Conservation (phyloP, 2,329 filamentous ascomycete species). For the Plectosphaerella plurivora region DNA sequence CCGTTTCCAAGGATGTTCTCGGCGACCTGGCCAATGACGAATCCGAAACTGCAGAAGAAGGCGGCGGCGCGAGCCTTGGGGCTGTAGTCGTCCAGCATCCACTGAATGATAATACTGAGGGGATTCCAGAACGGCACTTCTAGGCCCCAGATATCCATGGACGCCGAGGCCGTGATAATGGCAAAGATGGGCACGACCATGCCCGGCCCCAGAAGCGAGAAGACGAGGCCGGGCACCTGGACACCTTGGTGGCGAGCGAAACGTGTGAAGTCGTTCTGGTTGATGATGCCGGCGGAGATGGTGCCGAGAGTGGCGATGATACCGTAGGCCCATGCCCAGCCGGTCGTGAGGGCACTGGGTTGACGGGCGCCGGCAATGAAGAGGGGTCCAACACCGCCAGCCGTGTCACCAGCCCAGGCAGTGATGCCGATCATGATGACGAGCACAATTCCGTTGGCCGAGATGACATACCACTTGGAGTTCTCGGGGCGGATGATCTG, state of each 20-base stretch:
- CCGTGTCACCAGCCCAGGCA: slow-evolving; percentile 39
- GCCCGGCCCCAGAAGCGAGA: slow-evolving; percentile 20
- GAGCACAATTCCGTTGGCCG: slow-evolving; percentile 37
- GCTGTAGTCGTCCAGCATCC: slow-evolving; percentile 20
- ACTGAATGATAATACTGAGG: slow-evolving; percentile 18
- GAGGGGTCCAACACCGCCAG: slow-evolving; percentile 38
- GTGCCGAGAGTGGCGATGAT: slow-evolving; percentile 22
- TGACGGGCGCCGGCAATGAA: slow-evolving; percentile 23
- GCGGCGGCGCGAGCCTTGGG: slow-evolving; percentile 19
- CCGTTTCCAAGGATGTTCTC: slow-evolving; percentile 23
- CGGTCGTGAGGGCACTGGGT: slow-evolving; percentile 11
- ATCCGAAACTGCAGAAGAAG: slow-evolving; percentile 20
- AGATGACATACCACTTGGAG: slow-evolving; percentile 41
- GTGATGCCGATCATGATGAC: slow-evolving; percentile 43
- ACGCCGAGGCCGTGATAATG: slow-evolving; percentile 19
- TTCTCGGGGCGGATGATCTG: slow-evolving; percentile 39
- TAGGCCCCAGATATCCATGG: slow-evolving; percentile 20
- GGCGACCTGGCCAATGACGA: slow-evolving; percentile 20
- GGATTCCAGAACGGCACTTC: slow-evolving; percentile 18
- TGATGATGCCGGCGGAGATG: slow-evolving; percentile 22
- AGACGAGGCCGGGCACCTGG: slow-evolving; percentile 18
- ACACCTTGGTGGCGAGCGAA: slow-evolving; percentile 16
- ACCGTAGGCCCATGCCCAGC: slow-evolving; percentile 24
- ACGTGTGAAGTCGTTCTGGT: slow-evolving; percentile 23
- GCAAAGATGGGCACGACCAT: slow-evolving; percentile 19